Evolutionary conservation across 2,329 filamentous ascomycete genomes (phyloP).

Genomic region (Aspergillus brunneoviolaceus): DNA sequence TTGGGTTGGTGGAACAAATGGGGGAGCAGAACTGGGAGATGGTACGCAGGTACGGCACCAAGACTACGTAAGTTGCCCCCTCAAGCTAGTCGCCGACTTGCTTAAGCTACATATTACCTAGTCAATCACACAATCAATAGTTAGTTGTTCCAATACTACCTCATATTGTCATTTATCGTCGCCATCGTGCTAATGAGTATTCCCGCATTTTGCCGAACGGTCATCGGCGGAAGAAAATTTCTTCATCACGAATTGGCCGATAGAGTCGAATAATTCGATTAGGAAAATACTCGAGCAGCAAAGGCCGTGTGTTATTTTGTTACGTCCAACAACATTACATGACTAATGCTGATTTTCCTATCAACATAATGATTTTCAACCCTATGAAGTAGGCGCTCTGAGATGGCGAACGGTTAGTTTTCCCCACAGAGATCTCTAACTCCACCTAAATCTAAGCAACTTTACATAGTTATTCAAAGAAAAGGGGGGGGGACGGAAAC

Average conservation of each 20-base stretch:
- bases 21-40: constrained; percentile 14
- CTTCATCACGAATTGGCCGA: no score
- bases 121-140: not conserved
- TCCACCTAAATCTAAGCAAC: no score
- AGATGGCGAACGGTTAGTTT: not conserved
- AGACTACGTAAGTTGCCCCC: constrained; percentile 11
- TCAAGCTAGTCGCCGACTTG: not conserved
- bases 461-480: no score
- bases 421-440: no score
- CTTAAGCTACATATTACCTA: not conserved
- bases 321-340: no score
- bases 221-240: not conserved
- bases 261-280: no score
- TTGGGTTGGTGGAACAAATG: constrained; percentile 18
- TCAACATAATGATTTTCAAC: not conserved
- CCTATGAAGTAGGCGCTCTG: not conserved
- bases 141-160: not conserved
- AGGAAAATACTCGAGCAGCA: no score
- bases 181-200: not conserved
- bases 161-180: not conserved
- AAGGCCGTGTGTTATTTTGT: no score
- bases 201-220: not conserved
- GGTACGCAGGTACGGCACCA: constrained; percentile 23
- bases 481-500: no score
- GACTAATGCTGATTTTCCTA: not conserved